Base-by-base conservation (phyloP, 176 grass and related monocot species). In the Zizania latifolia region DNA sequence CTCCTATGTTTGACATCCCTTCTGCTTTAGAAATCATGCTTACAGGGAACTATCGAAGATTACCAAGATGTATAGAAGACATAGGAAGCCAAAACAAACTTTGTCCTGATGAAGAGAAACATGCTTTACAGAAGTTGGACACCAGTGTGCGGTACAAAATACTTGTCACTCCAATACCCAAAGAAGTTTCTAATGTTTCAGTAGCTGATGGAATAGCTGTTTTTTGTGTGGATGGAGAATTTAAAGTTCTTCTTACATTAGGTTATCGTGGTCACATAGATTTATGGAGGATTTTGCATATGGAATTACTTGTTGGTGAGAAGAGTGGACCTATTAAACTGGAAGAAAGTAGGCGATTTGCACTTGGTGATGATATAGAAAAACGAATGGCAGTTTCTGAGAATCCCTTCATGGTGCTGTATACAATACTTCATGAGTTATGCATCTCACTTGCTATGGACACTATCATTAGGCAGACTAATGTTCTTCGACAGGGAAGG, bases 351-450 rank as follows among this genome's bases (percentile, higher is more conserved):
- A 90, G 79, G 82, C 83, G 89, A 65, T 99, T 86, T 56, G 76
- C 82, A 65, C 91, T 99, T 83, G 91, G 95, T 72, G 95, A 99
- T 90, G 91, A 94, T 81, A 84, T 99, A 81, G 95, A 99, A 86
- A 88, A 92, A 66, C 86, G 95, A 67, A 94, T 99, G 95, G 91
- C 92, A 33, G 82, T 71, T 59, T 77, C 86, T 70, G 92, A 99
- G 28, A 92, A 90, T 74, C 92, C 95, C 34, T 94, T 99, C 39
- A 79, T 45, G 30, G 73, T 90, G 44, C 68, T 99, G 54, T 94
- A 92, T 80, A 70, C 80, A 26, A 88, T 88, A 78, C 89, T 99
- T 43, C 95, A 99, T 79, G 95, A 99, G 44, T 80, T 99, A 17
- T 92, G 95, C 68, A 81, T 94, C 32, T 75, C 92, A 22, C 72